Evolutionary conservation across 192 early-diverging fungal genomes (phyloP).

Genomic region (Chytriomyces sp.): DNA sequence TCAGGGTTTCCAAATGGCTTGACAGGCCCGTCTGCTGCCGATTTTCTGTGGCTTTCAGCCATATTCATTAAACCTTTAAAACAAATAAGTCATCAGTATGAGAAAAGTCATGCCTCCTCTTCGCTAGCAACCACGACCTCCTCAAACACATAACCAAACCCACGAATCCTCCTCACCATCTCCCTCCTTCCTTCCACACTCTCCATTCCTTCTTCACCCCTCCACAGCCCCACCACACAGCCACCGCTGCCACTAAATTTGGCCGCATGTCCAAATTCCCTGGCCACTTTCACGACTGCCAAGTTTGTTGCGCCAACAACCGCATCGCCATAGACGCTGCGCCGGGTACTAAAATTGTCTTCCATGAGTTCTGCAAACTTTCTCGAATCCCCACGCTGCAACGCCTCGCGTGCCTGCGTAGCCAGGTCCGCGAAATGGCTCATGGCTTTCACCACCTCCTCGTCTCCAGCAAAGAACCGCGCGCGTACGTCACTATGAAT

Average conservation of each 20-base stretch:
- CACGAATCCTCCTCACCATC: conserved; percentile 18
- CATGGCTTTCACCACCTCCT: conserved; percentile 60
- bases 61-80: no score
- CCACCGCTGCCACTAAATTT: conserved; percentile 67
- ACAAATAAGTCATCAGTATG: no score
- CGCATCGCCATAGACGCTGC: conserved; percentile 52
- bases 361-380: conserved; percentile 57
- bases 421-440: conserved; percentile 48
- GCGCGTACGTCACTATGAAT: conserved; percentile 59
- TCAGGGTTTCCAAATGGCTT: no score
- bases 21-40: no score
- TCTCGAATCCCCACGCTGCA: conserved; percentile 30
- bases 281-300: conserved; percentile 52
- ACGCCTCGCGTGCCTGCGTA: conserved; percentile 33
- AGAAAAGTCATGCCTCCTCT: no score
- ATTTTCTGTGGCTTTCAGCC: no score
- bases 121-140: background rate
- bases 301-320: conserved; percentile 54
- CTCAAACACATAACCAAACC: conserved; percentile 23
- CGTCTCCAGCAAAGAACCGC: conserved; percentile 55
- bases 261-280: conserved; percentile 48
- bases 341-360: conserved; percentile 56
- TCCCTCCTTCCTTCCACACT: conserved; percentile 4
- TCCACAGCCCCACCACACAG: conserved; percentile 58
- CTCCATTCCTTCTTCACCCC: background rate